Evolutionary conservation across 257 asterid species (phyloP).

Genomic region (Solanum appendiculatum): DNA sequence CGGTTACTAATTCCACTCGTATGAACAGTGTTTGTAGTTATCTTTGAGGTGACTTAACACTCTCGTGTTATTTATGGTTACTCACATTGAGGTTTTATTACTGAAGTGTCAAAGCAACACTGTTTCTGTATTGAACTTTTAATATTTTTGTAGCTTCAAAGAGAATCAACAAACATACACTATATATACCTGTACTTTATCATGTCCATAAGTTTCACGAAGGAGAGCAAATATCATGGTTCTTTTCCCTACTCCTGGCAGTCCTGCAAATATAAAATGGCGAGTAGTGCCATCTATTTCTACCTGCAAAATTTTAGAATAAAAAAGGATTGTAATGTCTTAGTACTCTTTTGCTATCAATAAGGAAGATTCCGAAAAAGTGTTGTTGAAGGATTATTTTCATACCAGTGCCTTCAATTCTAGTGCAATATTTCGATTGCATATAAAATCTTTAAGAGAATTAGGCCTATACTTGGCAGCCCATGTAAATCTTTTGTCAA

Average conservation of each 20-base stretch:
- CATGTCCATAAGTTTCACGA: constrained; percentile 44
- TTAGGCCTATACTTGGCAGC: constrained; percentile 57
- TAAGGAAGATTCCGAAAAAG: not conserved
- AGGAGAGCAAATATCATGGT: constrained; percentile 81
- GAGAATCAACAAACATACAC: not conserved
- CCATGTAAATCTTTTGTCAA: constrained; percentile 34
- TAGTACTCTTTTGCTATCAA: not conserved
- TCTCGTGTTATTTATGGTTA: not conserved
- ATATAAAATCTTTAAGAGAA: constrained; percentile 45
- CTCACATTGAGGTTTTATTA: not conserved
- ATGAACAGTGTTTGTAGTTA: not conserved
- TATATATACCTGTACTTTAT: constrained; percentile 51
- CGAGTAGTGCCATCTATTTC: constrained; percentile 13
- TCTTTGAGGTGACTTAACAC: not conserved
- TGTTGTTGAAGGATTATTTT: not conserved
- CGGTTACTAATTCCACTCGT: not conserved
- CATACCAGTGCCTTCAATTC: constrained; percentile 32
- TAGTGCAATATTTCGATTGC: constrained; percentile 48
- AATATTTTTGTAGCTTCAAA: not conserved
- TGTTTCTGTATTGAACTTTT: not conserved
- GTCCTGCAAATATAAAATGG: constrained; percentile 74
- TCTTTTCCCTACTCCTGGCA: constrained; percentile 78
- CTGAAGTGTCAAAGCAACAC: not conserved
- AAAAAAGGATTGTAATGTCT: not conserved
- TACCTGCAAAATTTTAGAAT: constrained; percentile 5